phyloP scores from a whole-genome alignment of 2,329 filamentous ascomycete genomes.

The Fusarium illudens region DNA sequence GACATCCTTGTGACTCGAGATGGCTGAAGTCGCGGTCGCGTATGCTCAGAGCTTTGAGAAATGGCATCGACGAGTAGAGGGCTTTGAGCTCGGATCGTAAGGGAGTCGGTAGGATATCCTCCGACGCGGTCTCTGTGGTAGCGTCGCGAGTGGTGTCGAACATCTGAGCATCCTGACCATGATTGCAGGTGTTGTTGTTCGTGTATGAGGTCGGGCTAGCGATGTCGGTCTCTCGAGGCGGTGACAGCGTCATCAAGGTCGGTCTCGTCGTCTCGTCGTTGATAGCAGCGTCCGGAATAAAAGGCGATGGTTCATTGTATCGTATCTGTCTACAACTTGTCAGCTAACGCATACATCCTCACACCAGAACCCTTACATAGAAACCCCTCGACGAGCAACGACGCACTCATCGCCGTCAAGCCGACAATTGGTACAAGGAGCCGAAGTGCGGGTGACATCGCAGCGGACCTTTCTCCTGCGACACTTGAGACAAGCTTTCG shows the following conservation, averaged over 20 bases:
- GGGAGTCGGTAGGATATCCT: constrained; percentile 4
- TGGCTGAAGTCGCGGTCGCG: constrained; percentile 25
- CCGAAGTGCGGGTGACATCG: constrained; percentile 32
- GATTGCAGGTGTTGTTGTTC: not conserved
- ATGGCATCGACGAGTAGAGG: constrained; percentile 30
- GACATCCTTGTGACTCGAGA: constrained; percentile 26
- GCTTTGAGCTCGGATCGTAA: constrained; percentile 29
- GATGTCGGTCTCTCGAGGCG: not conserved
- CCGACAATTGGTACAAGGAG: constrained; percentile 36
- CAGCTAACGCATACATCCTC: rapidly evolving
- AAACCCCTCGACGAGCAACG: constrained; percentile 19
- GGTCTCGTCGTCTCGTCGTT: constrained; percentile 1
- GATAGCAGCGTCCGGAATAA: not conserved
- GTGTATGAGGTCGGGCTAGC: not conserved
- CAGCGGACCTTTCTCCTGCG: constrained; percentile 35
- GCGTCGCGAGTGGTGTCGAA: not conserved
- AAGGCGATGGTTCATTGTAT: not conserved
- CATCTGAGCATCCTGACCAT: not conserved
- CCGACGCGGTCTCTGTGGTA: not conserved
- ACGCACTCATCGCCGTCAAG: constrained; percentile 30
- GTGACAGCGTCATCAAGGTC: constrained; percentile 6
- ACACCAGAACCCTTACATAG: constrained; percentile 7
- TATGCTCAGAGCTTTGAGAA: constrained; percentile 23
- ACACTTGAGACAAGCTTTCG: constrained; percentile 36
- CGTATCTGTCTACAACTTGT: not conserved